These are phyloP conservation scores for Leucaena leucocephala DNA, from an alignment of 306 rosid genomes.

Conservation along the genomic window DNA sequence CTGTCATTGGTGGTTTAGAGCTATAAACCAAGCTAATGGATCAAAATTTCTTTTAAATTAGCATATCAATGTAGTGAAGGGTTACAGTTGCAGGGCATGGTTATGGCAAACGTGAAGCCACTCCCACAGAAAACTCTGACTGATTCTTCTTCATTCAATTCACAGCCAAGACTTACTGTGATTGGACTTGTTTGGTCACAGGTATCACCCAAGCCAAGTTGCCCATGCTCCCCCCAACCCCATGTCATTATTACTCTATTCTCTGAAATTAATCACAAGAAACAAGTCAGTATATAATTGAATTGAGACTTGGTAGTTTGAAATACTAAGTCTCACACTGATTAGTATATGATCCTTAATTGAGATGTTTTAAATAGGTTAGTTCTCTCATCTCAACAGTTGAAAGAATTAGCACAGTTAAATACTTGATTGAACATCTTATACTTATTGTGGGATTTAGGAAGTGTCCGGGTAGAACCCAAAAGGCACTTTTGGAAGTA, in stretches of 20 bases:
- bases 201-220: constrained; percentile 87
- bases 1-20: neutral
- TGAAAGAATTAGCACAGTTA: too few relatives aligned
- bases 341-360: too few relatives aligned
- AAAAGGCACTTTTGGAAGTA: too few relatives aligned
- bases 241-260: constrained; percentile 70
- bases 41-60: constrained; percentile 10
- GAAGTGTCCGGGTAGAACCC: too few relatives aligned
- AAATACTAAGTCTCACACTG: too few relatives aligned
- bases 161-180: constrained; percentile 43
- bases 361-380: too few relatives aligned
- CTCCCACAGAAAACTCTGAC: constrained; percentile 77
- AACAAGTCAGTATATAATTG: constrained; percentile 10
- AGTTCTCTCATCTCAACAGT: too few relatives aligned
- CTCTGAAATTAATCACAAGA: constrained; percentile 40
- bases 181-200: constrained; percentile 61
- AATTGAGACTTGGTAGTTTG: too few relatives aligned
- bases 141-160: constrained; percentile 35
- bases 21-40: neutral
- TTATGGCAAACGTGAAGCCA: constrained; percentile 74
- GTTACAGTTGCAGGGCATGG: constrained; percentile 22
- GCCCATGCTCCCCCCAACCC: constrained; percentile 99
- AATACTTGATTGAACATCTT: too few relatives aligned
- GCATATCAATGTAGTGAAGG: constrained; percentile 21
- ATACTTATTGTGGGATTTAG: too few relatives aligned